phyloP scores from a whole-genome alignment of 805 yeast genomes.

The Cyberlindnera misumaiensis region DNA sequence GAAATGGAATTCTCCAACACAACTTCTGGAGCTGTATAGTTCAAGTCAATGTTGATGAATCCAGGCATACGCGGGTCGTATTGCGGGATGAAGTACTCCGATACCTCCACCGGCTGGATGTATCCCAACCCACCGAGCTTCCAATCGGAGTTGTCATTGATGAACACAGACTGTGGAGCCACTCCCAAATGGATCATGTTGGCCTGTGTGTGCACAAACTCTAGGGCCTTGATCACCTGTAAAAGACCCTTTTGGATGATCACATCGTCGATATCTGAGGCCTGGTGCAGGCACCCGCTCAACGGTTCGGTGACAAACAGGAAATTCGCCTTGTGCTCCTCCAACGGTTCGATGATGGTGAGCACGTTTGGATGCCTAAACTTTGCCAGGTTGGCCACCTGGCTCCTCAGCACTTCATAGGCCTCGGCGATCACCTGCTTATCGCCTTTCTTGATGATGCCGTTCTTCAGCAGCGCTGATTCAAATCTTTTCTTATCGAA shows the following conservation, averaged over 20 bases:
- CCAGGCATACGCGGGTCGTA: conserved; percentile 70
- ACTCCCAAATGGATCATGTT: conserved; percentile 70
- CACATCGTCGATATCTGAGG: conserved; percentile 56
- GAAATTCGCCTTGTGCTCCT: conserved; percentile 72
- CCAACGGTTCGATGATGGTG: conserved; percentile 81
- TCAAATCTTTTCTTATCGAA: conserved; percentile 79
- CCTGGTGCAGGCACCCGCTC: conserved; percentile 43
- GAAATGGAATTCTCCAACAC: conserved; percentile 57
- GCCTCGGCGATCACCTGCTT: conserved; percentile 50
- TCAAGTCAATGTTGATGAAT: conserved; percentile 62
- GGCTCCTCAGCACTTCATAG: conserved; percentile 57
- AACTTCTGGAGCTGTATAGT: conserved; percentile 82
- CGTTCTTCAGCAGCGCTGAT: conserved; percentile 41
- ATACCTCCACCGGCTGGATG: conserved; percentile 41
- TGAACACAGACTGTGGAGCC: conserved; percentile 68
- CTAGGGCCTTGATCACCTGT: conserved; percentile 70
- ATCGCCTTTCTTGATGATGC: conserved; percentile 42
- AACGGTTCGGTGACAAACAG: conserved; percentile 83
- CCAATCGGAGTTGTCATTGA: conserved; percentile 90
- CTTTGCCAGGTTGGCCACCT: conserved; percentile 67
- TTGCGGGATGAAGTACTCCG: conserved; percentile 61
- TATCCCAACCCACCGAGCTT: conserved; percentile 73
- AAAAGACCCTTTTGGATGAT: conserved; percentile 77
- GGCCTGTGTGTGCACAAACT: conserved; percentile 75
- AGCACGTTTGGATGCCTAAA: conserved; percentile 86